A percentile compares a stretch with the other conserved stretches of the same genome.
phyloP scores from a whole-genome alignment of 352 stramenopile species.

The Plasmopara halstedii region DNA sequence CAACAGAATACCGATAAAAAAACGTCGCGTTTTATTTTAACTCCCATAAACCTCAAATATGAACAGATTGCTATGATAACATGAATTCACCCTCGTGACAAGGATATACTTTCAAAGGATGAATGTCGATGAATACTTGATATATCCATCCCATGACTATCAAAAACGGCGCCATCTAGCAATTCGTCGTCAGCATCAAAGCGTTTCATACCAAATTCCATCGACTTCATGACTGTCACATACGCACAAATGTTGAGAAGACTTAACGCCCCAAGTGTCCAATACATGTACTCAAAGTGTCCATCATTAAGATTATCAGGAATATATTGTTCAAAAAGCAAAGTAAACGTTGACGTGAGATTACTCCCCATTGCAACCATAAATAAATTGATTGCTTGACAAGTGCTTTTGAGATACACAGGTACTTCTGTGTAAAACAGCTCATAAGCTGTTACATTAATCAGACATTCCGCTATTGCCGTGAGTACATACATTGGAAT shows the following conservation, averaged over 20 bases:
- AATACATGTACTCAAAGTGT: slow-evolving; percentile 89
- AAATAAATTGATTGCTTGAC: slow-evolving; percentile 83
- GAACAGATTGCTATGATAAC: no score
- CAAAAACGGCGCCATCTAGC: slow-evolving; percentile 46
- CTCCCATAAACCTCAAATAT: no score
- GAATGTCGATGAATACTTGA: slow-evolving; percentile 60
- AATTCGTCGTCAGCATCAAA: slow-evolving; percentile 66
- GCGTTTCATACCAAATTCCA: slow-evolving; percentile 82
- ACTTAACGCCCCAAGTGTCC: slow-evolving; percentile 62
- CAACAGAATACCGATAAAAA: no score
- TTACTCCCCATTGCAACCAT: slow-evolving; percentile 86
- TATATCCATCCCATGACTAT: slow-evolving; percentile 59
- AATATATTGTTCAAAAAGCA: slow-evolving; percentile 76
- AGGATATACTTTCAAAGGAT: slow-evolving; percentile 76
- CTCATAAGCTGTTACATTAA: slow-evolving; percentile 85
- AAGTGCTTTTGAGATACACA: slow-evolving; percentile 83
- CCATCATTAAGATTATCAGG: slow-evolving; percentile 66
- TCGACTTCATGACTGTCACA: slow-evolving; percentile 77
- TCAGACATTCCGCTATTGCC: slow-evolving; percentile 79
- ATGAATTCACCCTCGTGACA: slow-evolving; percentile 21
- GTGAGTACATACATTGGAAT: slow-evolving; percentile 78
- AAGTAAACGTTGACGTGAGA: slow-evolving; percentile 82
- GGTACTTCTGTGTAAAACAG: slow-evolving; percentile 85
- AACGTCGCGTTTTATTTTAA: background rate
- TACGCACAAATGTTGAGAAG: slow-evolving; percentile 68